Percentiles rank a stretch among this genome's conserved stretches.
These are phyloP conservation scores for Termitomyces sp. DNA, from an alignment of 768 basidiomycete genomes.

Conservation along the genomic window DNA sequence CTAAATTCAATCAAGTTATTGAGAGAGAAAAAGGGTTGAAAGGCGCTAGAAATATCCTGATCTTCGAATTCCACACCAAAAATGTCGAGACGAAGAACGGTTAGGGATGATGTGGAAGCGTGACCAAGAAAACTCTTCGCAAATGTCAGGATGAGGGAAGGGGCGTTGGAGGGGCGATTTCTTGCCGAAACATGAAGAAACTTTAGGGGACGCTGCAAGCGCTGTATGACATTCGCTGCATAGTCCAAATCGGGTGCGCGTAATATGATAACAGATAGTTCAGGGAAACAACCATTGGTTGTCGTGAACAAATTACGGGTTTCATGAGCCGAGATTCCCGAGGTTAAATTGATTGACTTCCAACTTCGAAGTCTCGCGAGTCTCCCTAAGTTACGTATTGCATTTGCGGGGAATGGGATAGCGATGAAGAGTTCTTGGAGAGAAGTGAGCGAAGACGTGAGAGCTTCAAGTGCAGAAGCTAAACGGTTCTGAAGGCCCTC, in stretches of 20 bases:
- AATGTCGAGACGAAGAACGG: not conserved
- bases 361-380: not conserved
- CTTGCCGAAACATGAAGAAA: not conserved
- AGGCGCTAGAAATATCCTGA: not conserved
- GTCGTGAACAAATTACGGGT: not conserved
- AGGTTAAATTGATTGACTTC: not conserved
- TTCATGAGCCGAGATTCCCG: not conserved
- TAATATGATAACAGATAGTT: not conserved
- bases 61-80: not conserved
- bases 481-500: no score
- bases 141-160: not conserved
- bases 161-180: not conserved
- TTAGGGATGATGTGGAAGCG: not conserved
- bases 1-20: not conserved
- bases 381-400: not conserved
- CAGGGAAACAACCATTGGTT: not conserved
- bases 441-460: not conserved
- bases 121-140: not conserved
- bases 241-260: not conserved
- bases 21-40: not conserved
- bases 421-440: not conserved
- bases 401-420: not conserved
- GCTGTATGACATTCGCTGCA: not conserved
- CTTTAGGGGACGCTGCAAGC: not conserved
- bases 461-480: not conserved